Base-by-base conservation (phyloP, 1,139 yeast genomes). In the Yarrowia galli region DNA sequence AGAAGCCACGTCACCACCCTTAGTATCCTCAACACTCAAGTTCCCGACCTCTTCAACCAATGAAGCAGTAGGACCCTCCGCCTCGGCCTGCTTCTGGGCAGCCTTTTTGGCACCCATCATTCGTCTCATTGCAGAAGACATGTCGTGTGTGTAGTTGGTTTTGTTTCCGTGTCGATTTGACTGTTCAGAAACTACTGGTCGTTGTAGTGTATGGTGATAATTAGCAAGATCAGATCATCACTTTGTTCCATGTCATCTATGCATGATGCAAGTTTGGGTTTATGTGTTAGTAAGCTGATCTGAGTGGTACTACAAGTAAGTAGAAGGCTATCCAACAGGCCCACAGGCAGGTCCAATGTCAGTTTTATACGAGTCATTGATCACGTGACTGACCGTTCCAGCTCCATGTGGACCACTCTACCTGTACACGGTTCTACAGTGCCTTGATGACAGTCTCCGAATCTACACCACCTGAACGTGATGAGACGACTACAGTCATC, bases 81-180 rank as follows among this genome's bases (percentile, higher is more conserved):
- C 8, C 32, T 49, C 38, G 1, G 23, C 32, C 32, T 53, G 25
- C 22, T 53, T 58, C 51, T 58, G 64, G 64, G 64, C 64, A 6
- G 51, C 64, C 64, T 58, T 58, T 16, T 43, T 42, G 64, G 64
- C 64, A 16, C 64, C 64, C 49, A 58, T 58, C 64, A 58, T 58
- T 25, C 64, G 49, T 58, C 64, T 43, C 64, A 58, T 58, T 18
- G 64, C 64, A 5, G 64, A 58, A 28, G 64, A 58, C 64, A 58
- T 58, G 28, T 6, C 9, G 32, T 56, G 46, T 16, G 18, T 32
- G 36, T 16, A n/a, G 9, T 2, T 2, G 7, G 18, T 32, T 18
- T 45, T 25, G 28, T 25, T 4, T 25, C 28, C 6, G 28, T 25
- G 28, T 25, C 3, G 28, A 25, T 28, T 7, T 2, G 32, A n/a